Base-by-base conservation (phyloP, 2,329 filamentous ascomycete genomes). In the Pseudocercospora pini-densiflorae region DNA sequence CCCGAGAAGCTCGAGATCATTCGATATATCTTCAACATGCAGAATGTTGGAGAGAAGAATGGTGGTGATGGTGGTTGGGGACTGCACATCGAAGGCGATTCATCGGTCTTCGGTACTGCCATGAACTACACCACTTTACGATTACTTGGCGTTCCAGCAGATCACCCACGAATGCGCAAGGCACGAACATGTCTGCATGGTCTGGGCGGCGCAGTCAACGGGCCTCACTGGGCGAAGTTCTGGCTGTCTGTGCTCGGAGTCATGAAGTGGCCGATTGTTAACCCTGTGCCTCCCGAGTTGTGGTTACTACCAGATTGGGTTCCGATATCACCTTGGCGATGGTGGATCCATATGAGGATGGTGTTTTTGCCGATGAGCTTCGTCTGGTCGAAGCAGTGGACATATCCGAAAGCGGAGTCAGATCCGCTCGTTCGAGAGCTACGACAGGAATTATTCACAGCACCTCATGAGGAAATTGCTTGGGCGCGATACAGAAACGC, bases 191-290 rank as follows among this genome's bases (percentile, higher is more conserved):
- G 89, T 21, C 82, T 99, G 33, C 93, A 97, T 80, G 89, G 90
- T 76, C 84, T 98, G 47, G 95, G 95, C 10, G 94, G 95, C 29
- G 93, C 93, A 1, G 83, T 92, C 14, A 89, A 93, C 74, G 88
- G 88, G 1, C 96, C 95, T 23, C 95, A 98, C 77, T 99, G 95
- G 95, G 88, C 88, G n/a, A 99, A 99, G 77, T 96, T 96, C 79
- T 97, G 94, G 93, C 85, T 99, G 55, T 90, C 90, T 45, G 85
- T 96, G 2, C 81, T 99, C 67, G 93, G 93, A 16, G 87, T 98
- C 3, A 89, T 89, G 76, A 83, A 90, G 29, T 99, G 94, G 93
- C 93, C 97, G 63, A 89, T 95, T 66, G 94, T 98, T 72, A 99
- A 98, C 74, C 95, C 95, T 0, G 89, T 95, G 1, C 95, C 95